Percentiles rank a stretch among this genome's conserved stretches.
Evolutionary conservation across 805 yeast genomes (phyloP).

Genomic region (Hanseniaspora vineae): DNA sequence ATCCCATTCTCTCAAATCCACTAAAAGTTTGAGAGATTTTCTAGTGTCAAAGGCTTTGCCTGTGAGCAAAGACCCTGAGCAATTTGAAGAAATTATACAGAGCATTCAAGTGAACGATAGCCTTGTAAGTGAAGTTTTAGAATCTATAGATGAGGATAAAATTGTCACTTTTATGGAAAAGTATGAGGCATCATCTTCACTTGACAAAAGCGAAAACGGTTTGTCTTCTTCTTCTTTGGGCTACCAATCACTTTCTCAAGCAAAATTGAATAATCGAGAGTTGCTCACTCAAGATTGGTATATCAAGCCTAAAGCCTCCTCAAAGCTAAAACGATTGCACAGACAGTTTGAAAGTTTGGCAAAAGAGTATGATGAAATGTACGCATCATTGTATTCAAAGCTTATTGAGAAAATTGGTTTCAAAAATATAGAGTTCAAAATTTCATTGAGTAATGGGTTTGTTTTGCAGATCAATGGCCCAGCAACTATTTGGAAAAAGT

Average conservation of each 20-base stretch:
- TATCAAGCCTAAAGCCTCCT: conserved; percentile 23
- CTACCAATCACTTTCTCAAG: neutral
- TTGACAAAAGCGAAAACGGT: conserved; percentile 1
- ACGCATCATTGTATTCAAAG: conserved; percentile 20
- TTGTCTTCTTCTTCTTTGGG: neutral
- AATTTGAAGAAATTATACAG: conserved; percentile 14
- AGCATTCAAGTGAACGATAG: conserved; percentile 28
- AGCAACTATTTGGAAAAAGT: conserved; percentile 14
- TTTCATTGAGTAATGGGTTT: conserved; percentile 32
- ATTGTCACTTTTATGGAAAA: conserved; percentile 15
- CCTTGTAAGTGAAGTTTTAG: conserved; percentile 30
- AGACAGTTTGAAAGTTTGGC: conserved; percentile 18
- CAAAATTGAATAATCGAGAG: conserved; percentile 2
- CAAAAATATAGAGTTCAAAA: conserved; percentile 24
- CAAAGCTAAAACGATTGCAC: conserved; percentile 25
- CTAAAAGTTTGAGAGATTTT: conserved; percentile 20
- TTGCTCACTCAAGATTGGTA: conserved; percentile 20
- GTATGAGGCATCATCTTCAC: conserved; percentile 7
- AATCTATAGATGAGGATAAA: conserved; percentile 29
- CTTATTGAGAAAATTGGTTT: conserved; percentile 17
- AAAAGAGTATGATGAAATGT: conserved; percentile 16
- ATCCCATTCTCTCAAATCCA: conserved; percentile 27
- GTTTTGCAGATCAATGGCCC: conserved; percentile 37
- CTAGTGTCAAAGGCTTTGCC: conserved; percentile 4
- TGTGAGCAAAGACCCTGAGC: conserved; percentile 13